Evolutionary conservation across 1,284 basidiomycete genomes (phyloP), one percentile per base, ranked within the genome.

Genomic region (Sanghuangporus sanghuang): DNA sequence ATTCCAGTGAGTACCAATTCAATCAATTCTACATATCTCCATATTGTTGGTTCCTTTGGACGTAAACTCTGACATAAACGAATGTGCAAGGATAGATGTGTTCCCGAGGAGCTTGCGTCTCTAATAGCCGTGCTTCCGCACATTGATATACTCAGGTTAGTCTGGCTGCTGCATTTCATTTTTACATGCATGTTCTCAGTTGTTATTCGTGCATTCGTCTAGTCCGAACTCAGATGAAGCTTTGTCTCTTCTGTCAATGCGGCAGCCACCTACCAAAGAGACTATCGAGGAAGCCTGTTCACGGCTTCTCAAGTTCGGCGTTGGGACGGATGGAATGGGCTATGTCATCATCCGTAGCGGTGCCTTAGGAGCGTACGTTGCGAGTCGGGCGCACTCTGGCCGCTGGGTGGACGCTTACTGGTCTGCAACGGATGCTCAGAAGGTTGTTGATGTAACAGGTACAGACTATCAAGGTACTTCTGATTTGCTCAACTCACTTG

Each of bases 381-480:
- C 81, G 49, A 76, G 77, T 12, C 74, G 77, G 38, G 68, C 73
- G 56, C 73, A 67, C 36, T 73, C 72, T 4, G 80, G 86, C 50
- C 70, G 69, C 52, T 96, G 95, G 95, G 74, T 94, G 7, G 84
- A 86, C 3, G 90, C 95, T 1, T 96, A 83, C 71, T 95, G 92
- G 87, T 77, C 76, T 9, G 67, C 74, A 11, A 76, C 82, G 4
- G 71, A 77, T 65, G 68, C 73, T 35, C 73, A 76, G 21, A 83
- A 80, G 62, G 80, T 96, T 9, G 82, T 90, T 0, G 94, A 96
- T 73, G 90, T 94, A 11, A 96, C 95, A 58, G 93, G 92, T 86
- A 68, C 75, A 68, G n/a, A 59, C 35, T 46, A 38, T 54, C 57
- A 53, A 23, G 62, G 35, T 38, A 2, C 42, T 14, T 54, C 23